Percentiles rank a stretch among this genome's conserved stretches.
phyloP scores from a whole-genome alignment of 176 grass and related monocot species.

The Aegilops tauschii region DNA sequence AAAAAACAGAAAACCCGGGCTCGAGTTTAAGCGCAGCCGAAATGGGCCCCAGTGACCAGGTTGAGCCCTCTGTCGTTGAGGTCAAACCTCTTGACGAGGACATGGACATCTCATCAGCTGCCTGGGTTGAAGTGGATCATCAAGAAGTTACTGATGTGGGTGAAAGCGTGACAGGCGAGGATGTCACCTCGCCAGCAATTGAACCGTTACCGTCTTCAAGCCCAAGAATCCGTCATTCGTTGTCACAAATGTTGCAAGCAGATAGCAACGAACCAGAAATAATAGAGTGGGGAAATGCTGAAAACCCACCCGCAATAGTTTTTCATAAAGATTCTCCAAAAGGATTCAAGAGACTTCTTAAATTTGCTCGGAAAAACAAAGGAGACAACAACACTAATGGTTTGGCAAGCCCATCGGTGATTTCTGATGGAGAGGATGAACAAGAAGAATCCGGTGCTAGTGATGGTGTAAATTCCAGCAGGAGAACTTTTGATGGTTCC shows the following conservation, averaged over 20 bases:
- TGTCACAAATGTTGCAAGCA: slow-evolving; percentile 99
- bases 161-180: slow-evolving; percentile 50
- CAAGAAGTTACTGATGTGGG: slow-evolving; percentile 52
- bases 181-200: slow-evolving; percentile 42
- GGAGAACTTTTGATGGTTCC: slow-evolving; percentile 65
- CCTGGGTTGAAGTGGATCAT: slow-evolving; percentile 92
- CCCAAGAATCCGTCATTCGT: slow-evolving; percentile 82
- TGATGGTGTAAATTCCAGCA: slow-evolving; percentile 61
- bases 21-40: slow-evolving; percentile 54
- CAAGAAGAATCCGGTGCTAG: slow-evolving; percentile 60
- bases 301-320: slow-evolving; percentile 93
- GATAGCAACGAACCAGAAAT: slow-evolving; percentile 93
- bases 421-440: slow-evolving; percentile 98
- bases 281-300: slow-evolving; percentile 99
- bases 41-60: slow-evolving; percentile 39
- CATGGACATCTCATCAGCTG: slow-evolving; percentile 89
- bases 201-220: slow-evolving; percentile 65
- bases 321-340: slow-evolving; percentile 98
- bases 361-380: slow-evolving; percentile 98
- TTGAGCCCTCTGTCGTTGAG: slow-evolving; percentile 49
- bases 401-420: slow-evolving; percentile 69
- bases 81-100: slow-evolving; percentile 73
- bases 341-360: slow-evolving; percentile 97
- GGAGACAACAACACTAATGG: slow-evolving; percentile 66
- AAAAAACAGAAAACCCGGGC: slow-evolving; percentile 69